Percentiles rank a stretch among this genome's conserved stretches.
Conservation (phyloP, 164 flowering plant genomes). For the Santalum album region DNA sequence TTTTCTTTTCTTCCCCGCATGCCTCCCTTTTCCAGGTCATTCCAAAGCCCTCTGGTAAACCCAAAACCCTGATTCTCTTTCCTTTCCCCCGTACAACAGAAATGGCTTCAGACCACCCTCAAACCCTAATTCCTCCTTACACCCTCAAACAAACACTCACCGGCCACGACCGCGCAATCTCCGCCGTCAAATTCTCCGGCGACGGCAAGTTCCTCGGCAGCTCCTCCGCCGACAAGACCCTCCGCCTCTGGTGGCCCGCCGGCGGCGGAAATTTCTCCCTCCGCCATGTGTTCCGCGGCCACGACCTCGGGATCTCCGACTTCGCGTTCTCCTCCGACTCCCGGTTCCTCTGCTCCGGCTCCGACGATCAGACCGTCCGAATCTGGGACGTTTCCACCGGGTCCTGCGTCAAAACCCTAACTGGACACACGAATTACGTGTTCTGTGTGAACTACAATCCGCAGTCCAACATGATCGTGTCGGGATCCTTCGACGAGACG, state of each 20-base stretch:
- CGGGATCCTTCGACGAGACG: constrained; percentile 95
- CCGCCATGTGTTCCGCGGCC: constrained; percentile 53
- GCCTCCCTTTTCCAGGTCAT: no score
- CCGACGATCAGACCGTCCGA: constrained; percentile 85
- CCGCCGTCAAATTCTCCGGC: constrained; percentile 84
- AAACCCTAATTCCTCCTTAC: constrained; percentile 41
- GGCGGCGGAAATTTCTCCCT: constrained; percentile 18
- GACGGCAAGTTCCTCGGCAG: constrained; percentile 72
- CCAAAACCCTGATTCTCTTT: no score
- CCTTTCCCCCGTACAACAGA: no score
- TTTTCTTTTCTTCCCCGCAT: no score
- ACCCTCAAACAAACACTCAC: constrained; percentile 57
- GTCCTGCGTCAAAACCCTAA: constrained; percentile 49
- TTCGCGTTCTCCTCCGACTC: constrained; percentile 79
- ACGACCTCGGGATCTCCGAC: constrained; percentile 79
- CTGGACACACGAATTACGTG: constrained; percentile 90
- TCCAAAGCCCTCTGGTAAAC: no score
- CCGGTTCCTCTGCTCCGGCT: constrained; percentile 69
- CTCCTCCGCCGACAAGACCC: constrained; percentile 84
- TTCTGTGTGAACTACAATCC: constrained; percentile 87
- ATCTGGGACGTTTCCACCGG: constrained; percentile 70
- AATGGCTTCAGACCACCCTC: no score
- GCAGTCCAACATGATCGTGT: constrained; percentile 79
- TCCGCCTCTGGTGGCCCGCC: constrained; percentile 42
- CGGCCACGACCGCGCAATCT: constrained; percentile 70